Percentiles rank a stretch among this genome's conserved stretches.
Evolutionary conservation across 345 rosid species (phyloP).

Genomic region (Citrus reticulata): DNA sequence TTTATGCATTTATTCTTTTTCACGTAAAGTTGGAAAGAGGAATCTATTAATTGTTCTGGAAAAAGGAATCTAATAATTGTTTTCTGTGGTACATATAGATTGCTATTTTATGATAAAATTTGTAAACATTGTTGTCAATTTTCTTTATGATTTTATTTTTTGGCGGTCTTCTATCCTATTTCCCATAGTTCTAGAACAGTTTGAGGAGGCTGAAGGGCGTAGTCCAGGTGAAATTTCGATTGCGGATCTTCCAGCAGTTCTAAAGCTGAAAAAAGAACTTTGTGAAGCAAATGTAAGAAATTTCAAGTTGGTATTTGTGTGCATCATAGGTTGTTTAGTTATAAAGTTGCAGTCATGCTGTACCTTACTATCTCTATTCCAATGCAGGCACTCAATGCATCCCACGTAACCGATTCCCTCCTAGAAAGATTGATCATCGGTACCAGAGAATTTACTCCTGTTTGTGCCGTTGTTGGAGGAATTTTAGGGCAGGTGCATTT

Average conservation of each 20-base stretch:
- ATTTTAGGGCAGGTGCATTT: conserved; percentile 80
- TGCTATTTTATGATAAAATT: not conserved
- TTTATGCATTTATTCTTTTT: not conserved
- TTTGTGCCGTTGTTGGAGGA: conserved; percentile 93
- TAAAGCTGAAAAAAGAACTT: conserved; percentile 59
- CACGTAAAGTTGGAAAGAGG: not conserved
- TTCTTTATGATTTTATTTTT: not conserved
- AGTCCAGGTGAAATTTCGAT: conserved; percentile 47
- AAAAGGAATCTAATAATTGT: not conserved
- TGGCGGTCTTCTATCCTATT: not conserved
- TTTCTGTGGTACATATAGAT: not conserved
- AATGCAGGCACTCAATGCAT: conserved; percentile 56
- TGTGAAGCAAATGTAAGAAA: conserved; percentile 64
- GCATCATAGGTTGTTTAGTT: not conserved
- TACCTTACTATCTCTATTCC: not conserved
- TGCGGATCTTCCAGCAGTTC: conserved; percentile 56
- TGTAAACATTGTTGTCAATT: not conserved
- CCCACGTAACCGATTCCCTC: conserved; percentile 55
- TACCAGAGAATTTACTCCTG: conserved; percentile 69
- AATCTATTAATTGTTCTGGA: not conserved
- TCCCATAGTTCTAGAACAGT: conserved; percentile 65
- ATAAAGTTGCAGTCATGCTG: not conserved
- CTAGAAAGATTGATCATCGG: conserved; percentile 65
- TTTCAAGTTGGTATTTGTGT: not conserved
- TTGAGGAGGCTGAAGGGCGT: conserved; percentile 64